These are phyloP conservation scores for Metschnikowia kunwiensis DNA, from an alignment of 805 yeast genomes.

Conservation along the genomic window DNA sequence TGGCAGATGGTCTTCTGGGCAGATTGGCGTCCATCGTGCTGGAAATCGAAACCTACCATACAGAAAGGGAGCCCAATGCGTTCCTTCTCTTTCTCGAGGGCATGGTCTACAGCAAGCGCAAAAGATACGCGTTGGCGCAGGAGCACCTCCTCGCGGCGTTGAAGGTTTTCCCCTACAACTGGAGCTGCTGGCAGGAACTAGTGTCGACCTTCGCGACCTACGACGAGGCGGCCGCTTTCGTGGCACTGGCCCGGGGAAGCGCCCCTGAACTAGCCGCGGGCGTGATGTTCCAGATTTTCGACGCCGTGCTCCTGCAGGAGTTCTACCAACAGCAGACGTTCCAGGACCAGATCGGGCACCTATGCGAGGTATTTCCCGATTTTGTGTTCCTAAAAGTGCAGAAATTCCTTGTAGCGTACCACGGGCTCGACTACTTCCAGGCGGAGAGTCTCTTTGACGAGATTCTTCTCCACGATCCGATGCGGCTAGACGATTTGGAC, in stretches of 20 bases:
- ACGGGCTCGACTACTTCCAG: slow-evolving; percentile 76
- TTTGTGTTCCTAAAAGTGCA: slow-evolving; percentile 76
- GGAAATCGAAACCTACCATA: slow-evolving; percentile 36
- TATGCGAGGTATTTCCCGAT: slow-evolving; percentile 61
- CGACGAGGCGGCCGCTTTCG: slow-evolving; percentile 52
- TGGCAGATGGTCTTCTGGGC: slow-evolving; percentile 26
- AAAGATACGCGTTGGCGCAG: slow-evolving; percentile 60
- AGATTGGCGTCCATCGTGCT: slow-evolving; percentile 35
- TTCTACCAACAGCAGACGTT: slow-evolving; percentile 65
- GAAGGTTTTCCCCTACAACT: slow-evolving; percentile 72
- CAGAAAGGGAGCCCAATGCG: slow-evolving; percentile 8
- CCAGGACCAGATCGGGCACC: slow-evolving; percentile 45
- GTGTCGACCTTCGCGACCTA: slow-evolving; percentile 55
- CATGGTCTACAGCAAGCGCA: slow-evolving; percentile 57
- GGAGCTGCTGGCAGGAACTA: slow-evolving; percentile 92
- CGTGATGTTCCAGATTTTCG: slow-evolving; percentile 52
- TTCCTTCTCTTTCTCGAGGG: slow-evolving; percentile 75
- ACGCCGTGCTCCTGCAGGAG: slow-evolving; percentile 68
- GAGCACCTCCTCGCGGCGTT: slow-evolving; percentile 59
- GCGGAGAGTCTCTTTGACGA: slow-evolving; percentile 80
- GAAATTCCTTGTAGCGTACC: slow-evolving; percentile 76
- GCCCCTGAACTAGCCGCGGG: slow-evolving; percentile 29
- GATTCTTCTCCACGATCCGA: slow-evolving; percentile 71
- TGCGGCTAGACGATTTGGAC: slow-evolving; percentile 86
- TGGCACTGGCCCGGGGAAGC: slow-evolving; percentile 37